Base-by-base conservation (phyloP, 345 rosid species). In the Gynandropsis gynandra region DNA sequence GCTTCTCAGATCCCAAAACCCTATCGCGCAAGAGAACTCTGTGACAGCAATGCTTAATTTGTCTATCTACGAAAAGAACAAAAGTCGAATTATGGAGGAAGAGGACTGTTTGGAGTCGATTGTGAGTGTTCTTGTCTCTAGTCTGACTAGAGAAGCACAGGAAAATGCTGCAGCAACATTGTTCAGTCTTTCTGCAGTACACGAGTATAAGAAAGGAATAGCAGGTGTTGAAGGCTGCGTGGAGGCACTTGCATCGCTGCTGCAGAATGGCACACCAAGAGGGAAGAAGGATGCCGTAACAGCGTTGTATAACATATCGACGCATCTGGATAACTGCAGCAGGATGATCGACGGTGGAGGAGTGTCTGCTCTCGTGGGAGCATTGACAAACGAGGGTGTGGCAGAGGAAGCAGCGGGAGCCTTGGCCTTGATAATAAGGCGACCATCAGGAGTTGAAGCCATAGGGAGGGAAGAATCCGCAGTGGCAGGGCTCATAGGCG, bases 221-320 rank as follows among this genome's bases (percentile, higher is more conserved):
- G 94, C 85, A 0, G 72, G 72, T 36, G 82, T 83, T 51, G 76
- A 21, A 17, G 76, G 81, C 0, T 86, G 95, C 1, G 73, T 88
- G 8, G 90, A 80, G 69, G 90, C 99, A 39, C 66, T 85, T 54
- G 80, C 90, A 0, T 76, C 59, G 16, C 59, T 93, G 56, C 72
- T 93, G 76, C 77, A 71, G 31, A 64, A 47, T 5, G 99, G 99
- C 37, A 85, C 94, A 16, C 69, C 78, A 0, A 80, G 97, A 31
- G 95, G 99, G 50, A 88, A 80, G 79, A 93, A 85, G 72, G 99
- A 93, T 58, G 95, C 95, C 0, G 90, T 93, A 12, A 88, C 97
- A 0, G 96, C 97, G 47, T 70, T 88, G 8, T 85, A 82, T 63
- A 85, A 93, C 66, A 74, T 93, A 33, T 81, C 95, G 1, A 88